phyloP scores from a whole-genome alignment of 495 filamentous ascomycete species.

The Penicillium odoratum region DNA sequence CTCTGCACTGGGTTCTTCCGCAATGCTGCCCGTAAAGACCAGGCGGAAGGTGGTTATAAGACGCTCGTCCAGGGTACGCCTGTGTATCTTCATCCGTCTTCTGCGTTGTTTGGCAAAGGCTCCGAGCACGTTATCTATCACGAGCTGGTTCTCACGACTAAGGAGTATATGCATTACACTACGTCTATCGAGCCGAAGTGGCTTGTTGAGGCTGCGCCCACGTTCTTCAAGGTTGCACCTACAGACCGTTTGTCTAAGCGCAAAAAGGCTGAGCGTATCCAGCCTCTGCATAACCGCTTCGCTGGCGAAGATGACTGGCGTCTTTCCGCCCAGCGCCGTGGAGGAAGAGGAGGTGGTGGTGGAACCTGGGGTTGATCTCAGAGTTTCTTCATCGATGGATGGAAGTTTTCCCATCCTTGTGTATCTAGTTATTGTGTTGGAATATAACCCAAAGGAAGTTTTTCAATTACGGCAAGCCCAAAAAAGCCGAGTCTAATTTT shows the following conservation, averaged over 20 bases:
- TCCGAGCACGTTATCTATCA: slow-evolving; percentile 96
- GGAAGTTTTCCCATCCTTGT: background rate
- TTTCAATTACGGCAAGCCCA: background rate
- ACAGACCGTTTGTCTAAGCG: slow-evolving; percentile 85
- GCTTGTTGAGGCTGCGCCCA: slow-evolving; percentile 89
- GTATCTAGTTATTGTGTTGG: background rate
- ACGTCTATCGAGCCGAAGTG: slow-evolving; percentile 91
- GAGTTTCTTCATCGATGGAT: background rate
- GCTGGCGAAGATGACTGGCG: slow-evolving; percentile 92
- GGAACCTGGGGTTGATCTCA: slow-evolving; percentile 84
- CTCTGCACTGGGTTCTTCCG: slow-evolving; percentile 94
- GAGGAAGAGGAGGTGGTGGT: slow-evolving; percentile 85
- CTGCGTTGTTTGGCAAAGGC: slow-evolving; percentile 91
- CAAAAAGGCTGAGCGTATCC: slow-evolving; percentile 91
- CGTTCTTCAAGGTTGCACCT: slow-evolving; percentile 96
- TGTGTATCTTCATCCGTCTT: slow-evolving; percentile 89
- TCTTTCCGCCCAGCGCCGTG: slow-evolving; percentile 81
- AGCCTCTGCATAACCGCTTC: slow-evolving; percentile 91
- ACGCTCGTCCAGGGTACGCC: slow-evolving; percentile 93
- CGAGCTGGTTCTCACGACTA: slow-evolving; percentile 82
- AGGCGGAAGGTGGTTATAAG: slow-evolving; percentile 94
- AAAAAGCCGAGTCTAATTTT: background rate
- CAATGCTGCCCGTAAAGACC: slow-evolving; percentile 92
- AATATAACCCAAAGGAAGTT: background rate
- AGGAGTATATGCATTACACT: slow-evolving; percentile 96